Evolutionary conservation across 306 rosid species (phyloP).

Genomic region (Notholithocarpus densiflorus): DNA sequence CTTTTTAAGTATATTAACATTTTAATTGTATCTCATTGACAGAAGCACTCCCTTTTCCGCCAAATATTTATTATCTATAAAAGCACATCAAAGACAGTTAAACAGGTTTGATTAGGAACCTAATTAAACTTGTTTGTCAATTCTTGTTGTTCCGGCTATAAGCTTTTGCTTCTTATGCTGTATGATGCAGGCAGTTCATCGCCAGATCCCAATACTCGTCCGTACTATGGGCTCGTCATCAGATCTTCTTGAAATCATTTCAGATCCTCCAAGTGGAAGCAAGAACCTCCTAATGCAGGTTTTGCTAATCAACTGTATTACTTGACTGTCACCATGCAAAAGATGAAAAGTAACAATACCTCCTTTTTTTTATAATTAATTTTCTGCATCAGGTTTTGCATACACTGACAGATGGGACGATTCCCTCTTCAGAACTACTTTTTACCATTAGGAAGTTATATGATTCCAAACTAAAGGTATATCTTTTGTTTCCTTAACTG

Average conservation of each 20-base stretch:
- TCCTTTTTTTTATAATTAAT: slow-evolving; percentile 1
- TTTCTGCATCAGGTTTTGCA: slow-evolving; percentile 64
- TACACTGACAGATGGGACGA: slow-evolving; percentile 80
- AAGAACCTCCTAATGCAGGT: slow-evolving; percentile 87
- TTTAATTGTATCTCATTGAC: slow-evolving; percentile 35
- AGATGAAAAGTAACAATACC: neutral
- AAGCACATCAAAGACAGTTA: slow-evolving; percentile 63
- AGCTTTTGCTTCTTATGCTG: slow-evolving; percentile 26
- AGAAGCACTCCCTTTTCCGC: slow-evolving; percentile 84
- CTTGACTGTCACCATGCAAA: neutral
- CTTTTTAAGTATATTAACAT: slow-evolving; percentile 16
- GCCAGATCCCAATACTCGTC: slow-evolving; percentile 79
- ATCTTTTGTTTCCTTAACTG: slow-evolving; percentile 13
- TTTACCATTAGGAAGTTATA: slow-evolving; percentile 68
- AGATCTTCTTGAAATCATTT: slow-evolving; percentile 80
- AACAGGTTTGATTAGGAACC: slow-evolving; percentile 57
- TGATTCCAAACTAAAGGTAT: slow-evolving; percentile 80
- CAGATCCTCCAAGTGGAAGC: slow-evolving; percentile 90
- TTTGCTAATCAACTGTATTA: slow-evolving; percentile 9
- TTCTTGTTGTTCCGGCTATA: slow-evolving; percentile 11
- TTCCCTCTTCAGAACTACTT: slow-evolving; percentile 67
- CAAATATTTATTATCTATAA: slow-evolving; percentile 69
- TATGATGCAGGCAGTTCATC: slow-evolving; percentile 65
- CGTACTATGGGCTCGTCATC: slow-evolving; percentile 90
- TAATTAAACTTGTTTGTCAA: slow-evolving; percentile 7